Base-by-base conservation (phyloP, 1,284 basidiomycete species). In the Ustilago cynodontis region DNA sequence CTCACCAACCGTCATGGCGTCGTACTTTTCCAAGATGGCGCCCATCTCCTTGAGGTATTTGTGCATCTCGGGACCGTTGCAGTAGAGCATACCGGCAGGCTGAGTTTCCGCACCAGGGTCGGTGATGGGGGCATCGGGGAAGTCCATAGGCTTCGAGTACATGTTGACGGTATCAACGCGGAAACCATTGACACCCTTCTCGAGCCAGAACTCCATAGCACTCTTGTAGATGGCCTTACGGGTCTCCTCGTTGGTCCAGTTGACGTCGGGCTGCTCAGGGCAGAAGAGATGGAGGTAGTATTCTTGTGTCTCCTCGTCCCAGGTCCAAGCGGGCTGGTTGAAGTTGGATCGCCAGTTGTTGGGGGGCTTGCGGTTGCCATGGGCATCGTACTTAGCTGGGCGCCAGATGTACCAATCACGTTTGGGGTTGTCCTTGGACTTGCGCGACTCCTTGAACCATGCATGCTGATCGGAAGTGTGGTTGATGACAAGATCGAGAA, bases 401-500 rank as follows among this genome's bases (percentile, higher is more conserved):
- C 91, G 89, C 91, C 92, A 93, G 78, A 92, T 89, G 86, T 92
- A 93, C 90, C 91, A 92, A 81, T 91, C 90, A 10, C 92, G 88
- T 86, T 91, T 92, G 0, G 90, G 88, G 79, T 84, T 88, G 2
- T 89, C 86, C 78, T 90, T 90, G 69, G 88, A 89, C 1, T 89
- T 89, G 61, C 89, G 88, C 20, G 92, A 92, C 68, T 90, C 88
- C 59, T 89, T 82, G 87, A 93, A 94, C 92, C 92, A 93, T 20
- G 88, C 89, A 35, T 81, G 80, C 72, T 82, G 78, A 86, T 92
- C 90, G 2, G 91, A 92, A 7, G 90, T 91, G 85, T 93, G 92
- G 85, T 93, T 93, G n/a, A 92, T 90, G 31, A 93, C 92, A 3
- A 93, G 89, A 83, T 93, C 92, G 88, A 93, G 91, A 88, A 93